These are phyloP conservation scores for Trichoderma cornu-damae DNA, from an alignment of 2,329 filamentous ascomycete genomes.

Conservation along the genomic window DNA sequence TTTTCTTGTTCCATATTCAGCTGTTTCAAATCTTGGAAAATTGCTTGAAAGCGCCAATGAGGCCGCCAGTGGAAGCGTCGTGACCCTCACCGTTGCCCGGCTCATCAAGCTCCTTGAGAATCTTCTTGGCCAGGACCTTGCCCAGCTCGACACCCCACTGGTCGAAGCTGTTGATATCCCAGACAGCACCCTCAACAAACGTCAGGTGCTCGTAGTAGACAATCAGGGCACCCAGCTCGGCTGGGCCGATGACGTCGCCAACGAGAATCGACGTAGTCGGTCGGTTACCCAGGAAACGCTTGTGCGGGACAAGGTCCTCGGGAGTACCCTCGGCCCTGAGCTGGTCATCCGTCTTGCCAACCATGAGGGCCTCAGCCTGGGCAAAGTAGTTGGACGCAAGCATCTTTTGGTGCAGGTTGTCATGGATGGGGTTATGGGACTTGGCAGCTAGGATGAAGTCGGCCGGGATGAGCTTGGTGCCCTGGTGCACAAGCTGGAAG, in stretches of 20 bases:
- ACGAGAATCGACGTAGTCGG: constrained; percentile 91
- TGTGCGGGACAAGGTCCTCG: constrained; percentile 83
- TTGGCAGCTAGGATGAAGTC: constrained; percentile 97
- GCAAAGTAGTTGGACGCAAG: constrained; percentile 88
- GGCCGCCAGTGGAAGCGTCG: constrained; percentile 79
- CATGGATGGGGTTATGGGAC: constrained; percentile 91
- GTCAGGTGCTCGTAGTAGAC: constrained; percentile 99
- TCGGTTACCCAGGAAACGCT: constrained; percentile 97
- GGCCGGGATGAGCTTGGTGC: constrained; percentile 95
- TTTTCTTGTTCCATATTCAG: background rate
- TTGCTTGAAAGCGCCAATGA: constrained; percentile 91
- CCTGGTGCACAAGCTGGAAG: constrained; percentile 99
- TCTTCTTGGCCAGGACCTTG: constrained; percentile 93
- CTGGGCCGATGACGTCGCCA: constrained; percentile 88
- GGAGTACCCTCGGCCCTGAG: constrained; percentile 70
- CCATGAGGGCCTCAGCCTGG: constrained; percentile 84
- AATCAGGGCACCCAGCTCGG: constrained; percentile 88
- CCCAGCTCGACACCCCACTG: constrained; percentile 99
- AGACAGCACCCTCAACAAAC: constrained; percentile 94
- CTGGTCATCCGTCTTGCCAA: constrained; percentile 78
- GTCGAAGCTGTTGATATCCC: constrained; percentile 99
- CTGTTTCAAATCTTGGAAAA: constrained; percentile 47
- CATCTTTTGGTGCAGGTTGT: constrained; percentile 96
- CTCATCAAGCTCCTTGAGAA: constrained; percentile 77
- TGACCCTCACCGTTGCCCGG: constrained; percentile 66